Evolutionary conservation across 2,329 filamentous ascomycete species (phyloP).

Genomic region (Trichoderma sp.): DNA sequence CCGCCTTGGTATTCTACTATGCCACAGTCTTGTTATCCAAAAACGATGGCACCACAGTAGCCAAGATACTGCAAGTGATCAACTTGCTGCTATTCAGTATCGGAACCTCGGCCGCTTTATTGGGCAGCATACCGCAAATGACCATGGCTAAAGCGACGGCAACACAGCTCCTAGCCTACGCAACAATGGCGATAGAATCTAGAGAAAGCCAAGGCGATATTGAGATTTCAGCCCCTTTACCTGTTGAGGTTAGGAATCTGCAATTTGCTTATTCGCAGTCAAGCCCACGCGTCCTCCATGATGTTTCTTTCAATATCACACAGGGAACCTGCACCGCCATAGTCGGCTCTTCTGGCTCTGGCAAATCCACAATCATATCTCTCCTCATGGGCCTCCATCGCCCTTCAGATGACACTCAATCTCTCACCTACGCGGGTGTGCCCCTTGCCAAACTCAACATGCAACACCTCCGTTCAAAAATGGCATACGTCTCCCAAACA

Average conservation of each 20-base stretch:
- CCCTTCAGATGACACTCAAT: slow-evolving; percentile 34
- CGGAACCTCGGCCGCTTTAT: slow-evolving; percentile 67
- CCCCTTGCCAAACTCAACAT: slow-evolving; percentile 63
- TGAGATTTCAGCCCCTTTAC: slow-evolving; percentile 35
- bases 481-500: slow-evolving; percentile 69
- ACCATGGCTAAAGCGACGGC: slow-evolving; percentile 73
- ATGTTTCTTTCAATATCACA: slow-evolving; percentile 66
- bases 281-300: slow-evolving; percentile 56
- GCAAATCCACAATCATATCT: slow-evolving; percentile 81
- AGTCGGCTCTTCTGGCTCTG: slow-evolving; percentile 83
- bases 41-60: slow-evolving; percentile 50
- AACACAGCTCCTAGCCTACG: slow-evolving; percentile 69
- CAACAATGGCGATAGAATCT: slow-evolving; percentile 55
- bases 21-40: slow-evolving; percentile 64
- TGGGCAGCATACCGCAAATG: slow-evolving; percentile 79
- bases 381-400: slow-evolving; percentile 73
- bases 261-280: slow-evolving; percentile 71
- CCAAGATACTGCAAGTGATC: slow-evolving; percentile 70
- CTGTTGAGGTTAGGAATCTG: slow-evolving; percentile 56
- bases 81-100: slow-evolving; percentile 84
- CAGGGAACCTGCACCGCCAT: slow-evolving; percentile 71
- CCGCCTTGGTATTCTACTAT: slow-evolving; percentile 82
- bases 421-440: slow-evolving; percentile 60
- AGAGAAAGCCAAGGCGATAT: slow-evolving; percentile 56
- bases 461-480: slow-evolving; percentile 57